phyloP scores from a whole-genome alignment of 371 early-diverging fungal genomes.

The Fennellomyces sp. region DNA sequence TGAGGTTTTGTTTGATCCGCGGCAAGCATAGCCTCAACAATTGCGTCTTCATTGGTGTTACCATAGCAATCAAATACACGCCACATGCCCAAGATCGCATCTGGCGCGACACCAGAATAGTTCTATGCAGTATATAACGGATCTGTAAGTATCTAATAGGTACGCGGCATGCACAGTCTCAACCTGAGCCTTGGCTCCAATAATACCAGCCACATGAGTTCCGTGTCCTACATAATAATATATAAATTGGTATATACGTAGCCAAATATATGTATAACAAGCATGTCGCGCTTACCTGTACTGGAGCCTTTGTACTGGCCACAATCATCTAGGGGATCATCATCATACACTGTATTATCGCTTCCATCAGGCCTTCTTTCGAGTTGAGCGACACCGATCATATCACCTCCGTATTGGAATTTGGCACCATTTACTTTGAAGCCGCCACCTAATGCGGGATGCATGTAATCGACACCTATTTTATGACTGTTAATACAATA shows the following conservation, averaged over 20 bases:
- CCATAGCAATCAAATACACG: conserved; percentile 36
- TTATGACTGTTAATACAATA: no score
- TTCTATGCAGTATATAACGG: conserved; percentile 3
- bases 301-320: no score
- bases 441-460: conserved; percentile 70
- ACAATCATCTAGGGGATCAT: conserved; percentile 58
- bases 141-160: neutral
- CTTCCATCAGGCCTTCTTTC: conserved; percentile 14
- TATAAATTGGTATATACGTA: no score
- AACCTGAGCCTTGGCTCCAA: no score
- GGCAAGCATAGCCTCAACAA: conserved; percentile 71
- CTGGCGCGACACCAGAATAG: conserved; percentile 70
- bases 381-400: conserved; percentile 44
- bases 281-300: no score
- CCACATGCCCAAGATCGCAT: conserved; percentile 47
- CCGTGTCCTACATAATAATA: no score
- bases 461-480: conserved; percentile 56
- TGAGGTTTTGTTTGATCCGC: conserved; percentile 69
- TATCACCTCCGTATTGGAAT: conserved; percentile 51
- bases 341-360: conserved; percentile 30
- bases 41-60: conserved; percentile 66
- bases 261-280: no score
- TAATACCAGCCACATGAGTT: no score
- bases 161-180: neutral
- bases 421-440: conserved; percentile 61